phyloP scores from a whole-genome alignment of 352 stramenopile genomes.

The Phytopythium oedochilum region DNA sequence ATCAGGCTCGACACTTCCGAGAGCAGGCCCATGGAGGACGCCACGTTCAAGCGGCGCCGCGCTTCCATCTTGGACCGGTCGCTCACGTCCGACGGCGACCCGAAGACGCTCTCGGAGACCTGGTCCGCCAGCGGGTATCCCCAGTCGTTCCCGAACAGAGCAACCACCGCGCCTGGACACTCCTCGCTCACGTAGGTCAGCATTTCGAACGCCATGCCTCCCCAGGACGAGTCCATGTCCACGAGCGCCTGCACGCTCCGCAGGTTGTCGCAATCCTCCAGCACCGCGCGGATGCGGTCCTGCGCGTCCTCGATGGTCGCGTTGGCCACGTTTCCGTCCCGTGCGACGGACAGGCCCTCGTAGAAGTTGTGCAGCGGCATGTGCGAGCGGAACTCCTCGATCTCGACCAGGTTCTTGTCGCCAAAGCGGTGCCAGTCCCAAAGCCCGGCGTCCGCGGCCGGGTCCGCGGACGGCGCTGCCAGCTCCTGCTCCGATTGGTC shows the following conservation, averaged over 20 bases:
- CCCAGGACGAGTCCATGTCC: slow-evolving; percentile 81
- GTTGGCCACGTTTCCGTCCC: slow-evolving; percentile 46
- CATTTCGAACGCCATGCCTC: slow-evolving; percentile 63
- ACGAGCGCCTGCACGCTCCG: slow-evolving; percentile 61
- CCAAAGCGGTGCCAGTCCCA: slow-evolving; percentile 58
- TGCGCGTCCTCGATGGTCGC: slow-evolving; percentile 57
- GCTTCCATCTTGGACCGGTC: slow-evolving; percentile 62
- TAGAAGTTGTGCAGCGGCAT: slow-evolving; percentile 84
- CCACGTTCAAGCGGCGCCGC: slow-evolving; percentile 56
- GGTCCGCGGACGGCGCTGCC: not conserved
- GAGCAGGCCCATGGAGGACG: slow-evolving; percentile 51
- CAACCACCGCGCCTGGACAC: slow-evolving; percentile 47
- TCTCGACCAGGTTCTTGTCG: slow-evolving; percentile 60
- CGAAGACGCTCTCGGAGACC: slow-evolving; percentile 35
- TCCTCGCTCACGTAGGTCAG: slow-evolving; percentile 72
- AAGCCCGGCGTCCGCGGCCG: slow-evolving; percentile 18
- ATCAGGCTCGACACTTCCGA: slow-evolving; percentile 53
- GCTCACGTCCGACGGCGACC: slow-evolving; percentile 20
- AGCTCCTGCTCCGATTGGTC: slow-evolving; percentile 31
- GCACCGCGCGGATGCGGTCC: slow-evolving; percentile 47
- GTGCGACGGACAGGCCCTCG: slow-evolving; percentile 39
- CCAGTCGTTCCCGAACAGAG: slow-evolving; percentile 71
- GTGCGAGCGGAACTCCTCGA: slow-evolving; percentile 69
- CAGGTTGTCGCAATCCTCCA: slow-evolving; percentile 72
- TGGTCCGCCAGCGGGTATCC: slow-evolving; percentile 53